Evolutionary conservation across 75 land plant genomes (phyloP).

Genomic region (Pinus albicaulis): DNA sequence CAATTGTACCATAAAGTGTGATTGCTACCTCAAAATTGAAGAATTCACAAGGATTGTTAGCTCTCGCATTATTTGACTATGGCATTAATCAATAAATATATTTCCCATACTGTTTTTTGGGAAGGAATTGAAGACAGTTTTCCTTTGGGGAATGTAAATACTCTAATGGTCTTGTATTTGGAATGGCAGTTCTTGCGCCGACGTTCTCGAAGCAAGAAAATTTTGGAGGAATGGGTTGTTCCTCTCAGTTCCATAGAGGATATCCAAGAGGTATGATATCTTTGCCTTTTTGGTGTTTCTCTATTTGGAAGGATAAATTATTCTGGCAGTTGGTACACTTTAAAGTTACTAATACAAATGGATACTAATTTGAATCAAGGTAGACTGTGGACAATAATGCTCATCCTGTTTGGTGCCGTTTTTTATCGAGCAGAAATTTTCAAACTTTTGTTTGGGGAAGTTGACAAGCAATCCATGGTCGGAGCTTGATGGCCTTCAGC

Average conservation of each 20-base stretch:
- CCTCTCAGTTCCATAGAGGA: slow-evolving; percentile 73
- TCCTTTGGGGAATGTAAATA: slow-evolving; percentile 6
- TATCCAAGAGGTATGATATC: slow-evolving; percentile 55
- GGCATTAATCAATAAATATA: neutral
- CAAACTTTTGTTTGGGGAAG: slow-evolving; percentile 70
- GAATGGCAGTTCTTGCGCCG: slow-evolving; percentile 79
- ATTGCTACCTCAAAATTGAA: neutral
- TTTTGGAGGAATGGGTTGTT: slow-evolving; percentile 86
- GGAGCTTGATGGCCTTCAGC: slow-evolving; percentile 94
- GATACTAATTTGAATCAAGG: neutral
- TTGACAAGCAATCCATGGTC: slow-evolving; percentile 88
- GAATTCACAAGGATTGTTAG: neutral
- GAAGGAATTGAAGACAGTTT: neutral
- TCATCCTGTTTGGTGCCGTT: neutral
- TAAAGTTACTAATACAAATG: neutral
- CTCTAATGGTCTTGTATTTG: neutral
- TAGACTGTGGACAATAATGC: neutral
- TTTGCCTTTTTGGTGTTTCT: neutral
- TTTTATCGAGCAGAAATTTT: slow-evolving; percentile 54
- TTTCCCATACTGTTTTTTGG: neutral
- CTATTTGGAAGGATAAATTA: too few relatives aligned
- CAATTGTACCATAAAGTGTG: neutral
- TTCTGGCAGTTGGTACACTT: too few relatives aligned
- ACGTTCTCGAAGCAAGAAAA: slow-evolving; percentile 87
- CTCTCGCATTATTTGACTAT: neutral